These are phyloP conservation scores for Aeminium ludgeri DNA, from an alignment of 495 filamentous ascomycete species.

Conservation along the genomic window DNA sequence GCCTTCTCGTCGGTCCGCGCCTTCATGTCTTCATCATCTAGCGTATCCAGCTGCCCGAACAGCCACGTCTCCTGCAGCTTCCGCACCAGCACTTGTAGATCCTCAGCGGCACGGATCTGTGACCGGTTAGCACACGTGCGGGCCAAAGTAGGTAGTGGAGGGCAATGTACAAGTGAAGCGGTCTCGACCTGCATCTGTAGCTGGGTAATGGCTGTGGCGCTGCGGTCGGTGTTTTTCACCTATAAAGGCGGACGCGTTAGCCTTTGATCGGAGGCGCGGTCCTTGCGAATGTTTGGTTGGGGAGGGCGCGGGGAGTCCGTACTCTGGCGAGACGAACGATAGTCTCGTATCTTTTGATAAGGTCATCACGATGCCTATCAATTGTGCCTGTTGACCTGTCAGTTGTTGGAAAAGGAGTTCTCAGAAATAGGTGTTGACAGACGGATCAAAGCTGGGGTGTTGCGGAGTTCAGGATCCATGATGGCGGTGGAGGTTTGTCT, in stretches of 20 bases:
- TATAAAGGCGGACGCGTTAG: conserved; percentile 24
- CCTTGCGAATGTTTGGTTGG: too few relatives aligned
- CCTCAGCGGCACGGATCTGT: conserved; percentile 49
- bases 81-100: conserved; percentile 44
- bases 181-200: conserved; percentile 49
- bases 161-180: conserved; percentile 37
- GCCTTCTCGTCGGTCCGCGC: conserved; percentile 38
- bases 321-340: conserved; percentile 43
- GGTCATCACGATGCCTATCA: conserved; percentile 18
- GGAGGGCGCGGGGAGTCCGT: too few relatives aligned
- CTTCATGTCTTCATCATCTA: conserved; percentile 29
- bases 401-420: not conserved
- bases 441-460: conserved; percentile 8
- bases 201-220: conserved; percentile 38
- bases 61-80: conserved; percentile 60
- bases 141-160: not conserved
- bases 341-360: conserved; percentile 45
- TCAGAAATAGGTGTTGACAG: not conserved
- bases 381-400: conserved; percentile 14
- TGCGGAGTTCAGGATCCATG: conserved; percentile 10
- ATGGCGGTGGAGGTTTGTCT: not conserved
- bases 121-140: not conserved
- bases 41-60: conserved; percentile 50
- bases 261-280: too few relatives aligned
- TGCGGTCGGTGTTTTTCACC: conserved; percentile 24